Evolutionary conservation across 148 eudicot genomes (phyloP), one percentile per base, ranked within the genome.

Genomic region (Dysphania ambrosioides): DNA sequence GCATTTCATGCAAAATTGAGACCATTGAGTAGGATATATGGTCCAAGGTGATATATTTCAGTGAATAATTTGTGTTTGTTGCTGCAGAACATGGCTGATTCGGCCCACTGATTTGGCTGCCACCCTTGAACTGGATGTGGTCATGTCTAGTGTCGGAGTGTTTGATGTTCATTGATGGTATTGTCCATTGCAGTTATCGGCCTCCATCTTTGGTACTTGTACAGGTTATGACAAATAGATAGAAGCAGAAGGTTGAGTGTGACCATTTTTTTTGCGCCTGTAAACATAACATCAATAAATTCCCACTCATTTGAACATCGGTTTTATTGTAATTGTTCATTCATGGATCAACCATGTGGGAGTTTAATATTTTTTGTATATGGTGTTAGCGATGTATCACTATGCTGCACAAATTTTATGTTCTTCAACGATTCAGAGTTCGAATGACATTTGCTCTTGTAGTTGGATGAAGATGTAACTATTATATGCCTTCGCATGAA

Each of bases 141-240:
- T 56, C 24, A 40, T 60, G 57, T 38, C 55, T 15, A 56, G 56
- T 21, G 21, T 42, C 13, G 34, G 64, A 70, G 58, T 55, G 76
- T 19, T 56, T 24, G 34, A 30, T 19, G 72, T 19, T 16, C 34
- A 10, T 15, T 21, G 0, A 42, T 18, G 40, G 21, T 34, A 58
- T 34, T 57, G 67, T 68, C 57, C 27, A 68, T 66, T 68, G 66
- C 62, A 59, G 72, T n/a, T 21, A 13, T 67, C 53, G 32, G 57
- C 53, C n/a, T 41, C 36, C 73, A 35, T 56, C 24, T 32, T 60
- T 71, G 13, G 41, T 65, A 65, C 4, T 21, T 73, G 72, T 75
- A 80, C 68, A 75, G 79, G 73, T 70, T 75, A 75, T 75, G 63
- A 47, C 60, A 55, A 23, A 32, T 70, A 71, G 79, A 63, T 75